A percentile compares a stretch with the other conserved stretches of the same genome.
phyloP scores from a whole-genome alignment of 2,329 filamentous ascomycete species.

The Pestalotiopsis sp. region DNA sequence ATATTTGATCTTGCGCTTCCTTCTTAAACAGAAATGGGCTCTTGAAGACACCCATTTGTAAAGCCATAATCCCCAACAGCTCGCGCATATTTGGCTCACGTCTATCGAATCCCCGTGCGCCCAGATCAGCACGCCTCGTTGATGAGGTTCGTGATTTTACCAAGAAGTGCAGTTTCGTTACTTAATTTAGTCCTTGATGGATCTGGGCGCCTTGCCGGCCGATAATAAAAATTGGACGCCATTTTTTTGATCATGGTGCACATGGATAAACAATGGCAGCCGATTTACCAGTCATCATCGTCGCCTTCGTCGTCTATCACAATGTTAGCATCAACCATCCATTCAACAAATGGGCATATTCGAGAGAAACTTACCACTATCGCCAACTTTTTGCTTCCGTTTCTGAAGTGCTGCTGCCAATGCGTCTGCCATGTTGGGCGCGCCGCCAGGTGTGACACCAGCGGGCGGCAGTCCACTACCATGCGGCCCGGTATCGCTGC shows the following conservation, averaged over 20 bases:
- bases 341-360: slow-evolving; percentile 21
- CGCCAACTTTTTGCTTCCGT: slow-evolving; percentile 91
- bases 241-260: background rate
- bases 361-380: slow-evolving; percentile 74
- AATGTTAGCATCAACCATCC: slow-evolving; percentile 17
- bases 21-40: background rate
- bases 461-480: slow-evolving; percentile 54
- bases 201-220: background rate
- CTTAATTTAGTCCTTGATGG: too few species aligned
- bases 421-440: slow-evolving; percentile 77
- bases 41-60: background rate
- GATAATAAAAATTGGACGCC: background rate
- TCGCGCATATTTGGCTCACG: background rate
- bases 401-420: slow-evolving; percentile 76
- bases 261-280: background rate
- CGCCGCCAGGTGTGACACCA: slow-evolving; percentile 51
- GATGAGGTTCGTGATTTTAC: too few species aligned
- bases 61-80: background rate
- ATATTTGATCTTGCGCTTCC: background rate
- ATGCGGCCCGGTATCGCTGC: slow-evolving; percentile 49
- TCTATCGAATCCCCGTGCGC: background rate
- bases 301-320: slow-evolving; percentile 72
- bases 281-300: slow-evolving; percentile 70
- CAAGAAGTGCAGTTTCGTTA: too few species aligned
- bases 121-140: background rate